phyloP scores from a whole-genome alignment of 192 early-diverging fungal species.

The Umbelopsis sp. region DNA sequence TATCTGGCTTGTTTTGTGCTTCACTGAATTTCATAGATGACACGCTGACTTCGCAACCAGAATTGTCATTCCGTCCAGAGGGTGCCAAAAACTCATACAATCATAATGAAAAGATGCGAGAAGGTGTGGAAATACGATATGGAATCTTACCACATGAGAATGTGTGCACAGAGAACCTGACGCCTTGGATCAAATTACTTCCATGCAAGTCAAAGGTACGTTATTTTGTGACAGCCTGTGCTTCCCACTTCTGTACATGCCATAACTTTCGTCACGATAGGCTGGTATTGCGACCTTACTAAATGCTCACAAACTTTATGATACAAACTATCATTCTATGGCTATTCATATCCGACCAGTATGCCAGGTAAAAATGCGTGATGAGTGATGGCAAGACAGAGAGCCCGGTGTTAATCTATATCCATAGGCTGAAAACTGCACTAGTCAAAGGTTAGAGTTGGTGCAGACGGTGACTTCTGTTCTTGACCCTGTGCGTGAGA shows the following conservation, averaged over 20 bases:
- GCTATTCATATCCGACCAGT: slow-evolving; percentile 63
- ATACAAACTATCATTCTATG: slow-evolving; percentile 92
- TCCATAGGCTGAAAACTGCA: slow-evolving; percentile 47
- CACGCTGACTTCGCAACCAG: slow-evolving; percentile 65
- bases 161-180: slow-evolving; percentile 98
- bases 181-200: slow-evolving; percentile 94
- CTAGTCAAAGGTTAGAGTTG: slow-evolving; percentile 56
- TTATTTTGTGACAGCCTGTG: too few species aligned
- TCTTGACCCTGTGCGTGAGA: slow-evolving; percentile 67
- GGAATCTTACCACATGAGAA: slow-evolving; percentile 86
- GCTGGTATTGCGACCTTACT: slow-evolving; percentile 86
- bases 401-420: not conserved
- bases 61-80: slow-evolving; percentile 55
- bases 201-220: slow-evolving; percentile 86
- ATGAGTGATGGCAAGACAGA: not conserved
- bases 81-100: slow-evolving; percentile 38
- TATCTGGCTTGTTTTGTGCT: slow-evolving; percentile 94
- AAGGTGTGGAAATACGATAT: slow-evolving; percentile 60
- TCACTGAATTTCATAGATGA: slow-evolving; percentile 94
- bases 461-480: slow-evolving; percentile 80
- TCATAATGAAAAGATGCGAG: slow-evolving; percentile 3
- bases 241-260: too few species aligned
- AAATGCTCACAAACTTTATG: slow-evolving; percentile 91
- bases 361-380: slow-evolving; percentile 43
- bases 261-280: slow-evolving; percentile 32